Evolutionary conservation across 1,139 yeast species (phyloP), one percentile per base, ranked within the genome.

Genomic region (Hansenula sp.): DNA sequence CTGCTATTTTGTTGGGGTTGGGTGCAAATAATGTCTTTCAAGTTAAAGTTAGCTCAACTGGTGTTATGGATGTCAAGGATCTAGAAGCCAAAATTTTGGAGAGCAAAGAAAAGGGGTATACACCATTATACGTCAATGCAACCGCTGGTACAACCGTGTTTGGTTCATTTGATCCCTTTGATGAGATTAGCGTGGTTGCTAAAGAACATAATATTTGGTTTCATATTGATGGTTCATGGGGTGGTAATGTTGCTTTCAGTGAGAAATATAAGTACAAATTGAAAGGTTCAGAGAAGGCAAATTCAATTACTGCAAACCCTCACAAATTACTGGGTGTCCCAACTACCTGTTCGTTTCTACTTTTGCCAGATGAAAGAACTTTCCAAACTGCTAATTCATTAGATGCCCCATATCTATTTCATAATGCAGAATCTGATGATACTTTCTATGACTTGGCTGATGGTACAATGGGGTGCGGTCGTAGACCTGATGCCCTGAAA

Each of bases 281-380:
- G 50, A 55, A 59, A 9, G 96, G 96, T 1, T 61, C 75, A 28
- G 75, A 82, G 37, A 58, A 70, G 24, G 95, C 94, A 2, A 77
- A 86, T 59, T 82, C 92, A n/a, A 69, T 87, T 43, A 86, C 96
- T 3, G 77, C 81, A 17, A 87, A 86, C 56, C 96, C 96, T 4
- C 96, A 87, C 64, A 87, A 87, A 57, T 82, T 85, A 87, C 71
- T 87, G 35, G 96, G 96, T n/a, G 88, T 84, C 8, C 95, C 96
- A 35, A 79, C 82, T 40, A 86, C 95, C 0, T 87, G 96, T 60
- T 83, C 94, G 19, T 87, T 87, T 59, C 65, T 87, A 45, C 68
- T 87, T 39, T 65, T 85, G 13, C 94, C 94, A 1, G 79, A 85
- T 50, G 82, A 78, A 36, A 59, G 75, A 26, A 61, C 72, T 10